Evolutionary conservation across 805 yeast species (phyloP).

Genomic region (Wickerhamiella sergipiensis): DNA sequence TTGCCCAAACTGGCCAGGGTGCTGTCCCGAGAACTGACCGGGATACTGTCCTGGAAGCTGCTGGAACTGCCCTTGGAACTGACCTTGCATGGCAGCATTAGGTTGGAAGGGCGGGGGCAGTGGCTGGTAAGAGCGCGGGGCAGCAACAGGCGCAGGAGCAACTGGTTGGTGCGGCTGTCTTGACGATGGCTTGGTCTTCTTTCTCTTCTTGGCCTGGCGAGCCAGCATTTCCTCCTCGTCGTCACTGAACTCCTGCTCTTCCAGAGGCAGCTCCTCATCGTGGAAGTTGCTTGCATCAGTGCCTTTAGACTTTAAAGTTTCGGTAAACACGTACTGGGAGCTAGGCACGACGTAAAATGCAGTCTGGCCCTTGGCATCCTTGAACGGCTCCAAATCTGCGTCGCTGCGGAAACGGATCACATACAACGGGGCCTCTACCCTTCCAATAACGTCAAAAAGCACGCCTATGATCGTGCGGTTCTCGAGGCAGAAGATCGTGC

Average conservation of each 20-base stretch:
- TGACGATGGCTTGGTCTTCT: background rate
- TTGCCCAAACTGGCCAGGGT: background rate
- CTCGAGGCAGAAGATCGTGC: conserved; percentile 53
- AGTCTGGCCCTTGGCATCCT: conserved; percentile 36
- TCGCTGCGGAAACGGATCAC: conserved; percentile 50
- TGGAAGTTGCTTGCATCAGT: conserved; percentile 90
- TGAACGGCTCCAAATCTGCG: conserved; percentile 36
- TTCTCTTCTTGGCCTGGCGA: conserved; percentile 47
- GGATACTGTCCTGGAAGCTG: background rate
- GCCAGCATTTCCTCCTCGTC: conserved; percentile 76
- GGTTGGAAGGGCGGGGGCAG: background rate
- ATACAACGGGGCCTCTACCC: conserved; percentile 67
- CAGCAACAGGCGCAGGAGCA: background rate
- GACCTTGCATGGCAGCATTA: too few relatives aligned
- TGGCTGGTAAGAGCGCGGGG: background rate
- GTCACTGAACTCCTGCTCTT: conserved; percentile 90
- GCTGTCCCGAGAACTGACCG: background rate
- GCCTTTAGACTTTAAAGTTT: conserved; percentile 61
- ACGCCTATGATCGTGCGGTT: conserved; percentile 62
- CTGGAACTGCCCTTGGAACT: too few relatives aligned
- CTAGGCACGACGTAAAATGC: conserved; percentile 71
- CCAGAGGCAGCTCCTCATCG: conserved; percentile 88
- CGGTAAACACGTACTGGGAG: conserved; percentile 68
- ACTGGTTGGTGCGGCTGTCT: background rate
- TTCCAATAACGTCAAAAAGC: conserved; percentile 80